Conservation (phyloP, 192 early-diverging fungal genomes). For the Geranomyces variabilis region DNA sequence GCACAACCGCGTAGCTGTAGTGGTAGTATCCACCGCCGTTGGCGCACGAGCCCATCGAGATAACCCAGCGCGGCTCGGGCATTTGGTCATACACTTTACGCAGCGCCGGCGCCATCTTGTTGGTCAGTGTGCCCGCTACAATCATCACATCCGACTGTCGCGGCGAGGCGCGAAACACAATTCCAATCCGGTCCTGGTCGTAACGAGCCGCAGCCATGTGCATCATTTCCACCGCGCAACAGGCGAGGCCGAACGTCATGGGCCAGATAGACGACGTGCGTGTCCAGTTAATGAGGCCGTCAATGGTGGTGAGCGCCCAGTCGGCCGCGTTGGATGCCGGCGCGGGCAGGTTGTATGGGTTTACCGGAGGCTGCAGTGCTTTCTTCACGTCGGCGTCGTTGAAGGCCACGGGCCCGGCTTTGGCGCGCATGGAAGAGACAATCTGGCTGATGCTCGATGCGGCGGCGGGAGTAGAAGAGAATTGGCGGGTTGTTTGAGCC, state of each 20-base stretch:
- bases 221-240: slow-evolving; percentile 98
- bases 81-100: slow-evolving; percentile 82
- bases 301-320: slow-evolving; percentile 82
- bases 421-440: slow-evolving; percentile 25
- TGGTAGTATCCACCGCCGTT: slow-evolving; percentile 99
- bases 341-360: slow-evolving; percentile 55
- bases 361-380: slow-evolving; percentile 38
- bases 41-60: slow-evolving; percentile 97
- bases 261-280: slow-evolving; percentile 85
- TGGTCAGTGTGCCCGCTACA: slow-evolving; percentile 96
- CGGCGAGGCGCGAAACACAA: slow-evolving; percentile 95
- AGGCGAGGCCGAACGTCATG: slow-evolving; percentile 86
- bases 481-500: background rate
- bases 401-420: slow-evolving; percentile 9
- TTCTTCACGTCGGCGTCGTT: slow-evolving; percentile 32
- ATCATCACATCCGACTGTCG: slow-evolving; percentile 99
- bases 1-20: slow-evolving; percentile 94
- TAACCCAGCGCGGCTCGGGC: slow-evolving; percentile 98
- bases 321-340: slow-evolving; percentile 55
- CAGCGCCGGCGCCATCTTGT: slow-evolving; percentile 96
- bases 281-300: slow-evolving; percentile 91
- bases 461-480: slow-evolving; percentile 11
- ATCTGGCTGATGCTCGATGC: slow-evolving; percentile 17
- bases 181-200: slow-evolving; percentile 96
- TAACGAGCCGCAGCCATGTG: slow-evolving; percentile 96